These are phyloP conservation scores for Westerdykella ornata DNA, from an alignment of 2,329 filamentous ascomycete genomes.

Conservation along the genomic window DNA sequence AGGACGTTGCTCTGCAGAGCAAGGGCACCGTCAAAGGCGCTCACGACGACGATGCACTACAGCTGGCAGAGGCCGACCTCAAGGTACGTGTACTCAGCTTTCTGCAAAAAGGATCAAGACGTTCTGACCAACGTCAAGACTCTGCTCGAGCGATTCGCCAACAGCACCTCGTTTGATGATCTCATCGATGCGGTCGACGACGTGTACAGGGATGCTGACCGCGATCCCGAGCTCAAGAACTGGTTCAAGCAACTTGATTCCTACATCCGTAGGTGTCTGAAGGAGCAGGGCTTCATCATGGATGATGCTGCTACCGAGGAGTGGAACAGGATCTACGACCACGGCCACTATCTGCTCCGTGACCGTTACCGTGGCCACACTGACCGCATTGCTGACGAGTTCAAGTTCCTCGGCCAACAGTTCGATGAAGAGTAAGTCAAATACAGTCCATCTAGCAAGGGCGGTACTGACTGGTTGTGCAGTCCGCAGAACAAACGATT, in stretches of 20 bases:
- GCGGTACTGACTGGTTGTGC: not conserved
- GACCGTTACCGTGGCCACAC: constrained; percentile 83
- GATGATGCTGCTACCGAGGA: constrained; percentile 71
- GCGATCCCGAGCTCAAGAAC: constrained; percentile 73
- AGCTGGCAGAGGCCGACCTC: constrained; percentile 69
- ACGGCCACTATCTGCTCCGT: constrained; percentile 77
- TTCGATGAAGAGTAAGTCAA: constrained; percentile 65
- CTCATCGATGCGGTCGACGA: constrained; percentile 77
- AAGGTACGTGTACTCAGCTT: constrained; percentile 51
- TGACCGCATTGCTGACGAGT: constrained; percentile 77
- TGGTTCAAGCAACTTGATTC: constrained; percentile 79
- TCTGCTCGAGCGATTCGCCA: constrained; percentile 90
- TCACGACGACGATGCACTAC: constrained; percentile 57
- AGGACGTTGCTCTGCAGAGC: constrained; percentile 56
- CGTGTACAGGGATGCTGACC: constrained; percentile 81
- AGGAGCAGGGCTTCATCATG: constrained; percentile 87
- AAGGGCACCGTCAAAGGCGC: constrained; percentile 66
- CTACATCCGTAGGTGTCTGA: constrained; percentile 75
- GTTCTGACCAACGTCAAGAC: constrained; percentile 56
- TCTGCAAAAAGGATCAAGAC: constrained; percentile 34
- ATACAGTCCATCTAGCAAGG: not conserved
- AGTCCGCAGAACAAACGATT: constrained; percentile 73
- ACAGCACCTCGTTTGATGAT: constrained; percentile 82
- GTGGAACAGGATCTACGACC: constrained; percentile 79
- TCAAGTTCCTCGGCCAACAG: constrained; percentile 82